Conservation (phyloP, 345 rosid genomes). For the Eucalyptus melliodora region DNA sequence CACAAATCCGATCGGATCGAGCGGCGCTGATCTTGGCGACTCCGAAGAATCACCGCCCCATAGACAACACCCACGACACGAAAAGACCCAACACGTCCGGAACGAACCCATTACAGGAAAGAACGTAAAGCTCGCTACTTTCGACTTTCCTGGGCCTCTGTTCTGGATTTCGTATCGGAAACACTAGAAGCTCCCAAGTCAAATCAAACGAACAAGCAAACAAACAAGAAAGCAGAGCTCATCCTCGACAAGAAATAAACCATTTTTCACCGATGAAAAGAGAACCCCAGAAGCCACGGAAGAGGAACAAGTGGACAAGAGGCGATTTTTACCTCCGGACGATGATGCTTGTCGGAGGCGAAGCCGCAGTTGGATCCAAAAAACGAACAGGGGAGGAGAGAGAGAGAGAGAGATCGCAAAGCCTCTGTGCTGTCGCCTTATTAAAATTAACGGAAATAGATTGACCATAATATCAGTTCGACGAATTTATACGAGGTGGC, state of each 20-base stretch:
- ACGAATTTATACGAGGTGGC: not conserved
- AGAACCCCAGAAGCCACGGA: not conserved
- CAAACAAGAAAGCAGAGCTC: not conserved
- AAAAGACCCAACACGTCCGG: not conserved
- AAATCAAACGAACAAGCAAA: not conserved
- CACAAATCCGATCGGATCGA: not conserved
- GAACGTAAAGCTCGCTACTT: not conserved
- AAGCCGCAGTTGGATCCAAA: not conserved
- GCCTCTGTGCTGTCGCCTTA: not conserved
- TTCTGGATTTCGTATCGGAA: not conserved
- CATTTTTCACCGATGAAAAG: not conserved
- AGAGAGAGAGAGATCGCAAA: not conserved
- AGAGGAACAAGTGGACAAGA: not conserved
- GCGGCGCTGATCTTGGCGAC: not conserved
- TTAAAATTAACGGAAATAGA: not conserved
- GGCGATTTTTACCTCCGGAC: not conserved
- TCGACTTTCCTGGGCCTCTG: not conserved
- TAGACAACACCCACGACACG: not conserved
- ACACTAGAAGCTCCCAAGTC: not conserved
- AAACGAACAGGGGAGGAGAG: not conserved
- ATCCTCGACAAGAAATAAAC: not conserved
- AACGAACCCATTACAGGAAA: not conserved
- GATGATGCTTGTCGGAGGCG: not conserved
- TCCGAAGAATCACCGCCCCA: not conserved
- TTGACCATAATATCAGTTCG: not conserved